Base-by-base conservation (phyloP, 495 filamentous ascomycete species). In the Penicillium argentinense region DNA sequence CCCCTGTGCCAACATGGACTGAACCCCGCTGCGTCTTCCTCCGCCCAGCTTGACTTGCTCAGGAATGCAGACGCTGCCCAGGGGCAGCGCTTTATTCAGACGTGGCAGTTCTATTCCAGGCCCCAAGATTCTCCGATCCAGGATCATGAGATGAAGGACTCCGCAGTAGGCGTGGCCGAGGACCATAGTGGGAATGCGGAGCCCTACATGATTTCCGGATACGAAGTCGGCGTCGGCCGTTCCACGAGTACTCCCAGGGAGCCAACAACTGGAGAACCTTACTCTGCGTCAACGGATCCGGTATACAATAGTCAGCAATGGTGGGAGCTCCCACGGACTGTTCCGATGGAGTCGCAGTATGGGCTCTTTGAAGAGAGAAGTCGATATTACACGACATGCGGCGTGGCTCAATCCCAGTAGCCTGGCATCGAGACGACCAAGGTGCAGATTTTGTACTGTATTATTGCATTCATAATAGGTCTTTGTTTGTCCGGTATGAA, bases 171-270 rank as follows among this genome's bases (percentile, higher is more conserved):
- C 26, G 49, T n/a, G n/a, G n/a, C 59, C 12, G 58, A 66, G 30
- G 54, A 66, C 22, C 51, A 47, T 9, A 59, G 64, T 9, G 56
- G 63, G 23, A 46, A 63, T 41, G 71, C 74, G 2, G 86, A 89
- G 60, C 84, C 84, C 9, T 89, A 89, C 57, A 88, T 89, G 82
- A 54, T 74, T 33, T 78, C 75, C 7, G 86, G 86, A 11, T 88
- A 88, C 59, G 80, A 81, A 41, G 66, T 72, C 28, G 57, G 79
- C 30, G 70, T 74, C n/a, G 66, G 62, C 27, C 68, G 40, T 22
- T 7, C 21, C 14, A 22, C 25, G 9, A 16, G 29, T 13, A 5
- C 47, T 7, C 45, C 56, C 4, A 53, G 50, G 14, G 68, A 72
- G 23, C 66, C 62, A 2, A 59, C 63, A 2, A 71, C 60, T 14